These are phyloP conservation scores for Cucurbita pepo DNA, from an alignment of 306 rosid species.

Conservation along the genomic window DNA sequence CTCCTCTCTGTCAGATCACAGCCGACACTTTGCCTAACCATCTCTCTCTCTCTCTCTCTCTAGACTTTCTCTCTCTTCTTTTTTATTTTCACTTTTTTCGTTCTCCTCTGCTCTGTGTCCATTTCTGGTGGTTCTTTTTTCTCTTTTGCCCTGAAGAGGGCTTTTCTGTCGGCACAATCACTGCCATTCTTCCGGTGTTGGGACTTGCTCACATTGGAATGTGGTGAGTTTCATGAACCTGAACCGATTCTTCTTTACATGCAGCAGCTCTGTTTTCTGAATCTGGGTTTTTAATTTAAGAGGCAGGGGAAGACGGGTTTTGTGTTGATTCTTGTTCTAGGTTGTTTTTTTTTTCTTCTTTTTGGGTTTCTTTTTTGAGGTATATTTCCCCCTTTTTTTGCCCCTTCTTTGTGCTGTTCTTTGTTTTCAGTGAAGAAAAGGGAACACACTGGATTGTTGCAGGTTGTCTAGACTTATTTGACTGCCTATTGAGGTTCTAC, in stretches of 20 bases:
- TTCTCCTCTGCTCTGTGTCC: neutral
- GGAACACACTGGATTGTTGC: neutral
- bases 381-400: neutral
- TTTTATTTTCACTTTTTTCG: constrained; percentile 17
- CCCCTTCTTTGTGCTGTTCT: neutral
- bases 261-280: neutral
- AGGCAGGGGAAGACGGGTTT: neutral
- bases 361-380: neutral
- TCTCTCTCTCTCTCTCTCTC: neutral
- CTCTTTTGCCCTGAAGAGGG: neutral
- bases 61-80: neutral
- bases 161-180: neutral
- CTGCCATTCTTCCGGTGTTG: neutral
- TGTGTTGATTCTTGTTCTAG: neutral
- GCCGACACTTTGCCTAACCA: constrained; percentile 14
- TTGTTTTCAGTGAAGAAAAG: neutral
- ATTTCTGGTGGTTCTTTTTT: neutral
- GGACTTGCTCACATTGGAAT: neutral
- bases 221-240: neutral
- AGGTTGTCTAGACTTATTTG: neutral
- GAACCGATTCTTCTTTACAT: neutral
- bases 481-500: neutral
- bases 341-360: neutral
- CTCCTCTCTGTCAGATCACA: constrained; percentile 3
- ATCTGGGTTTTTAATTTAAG: neutral